Base-by-base conservation (phyloP, 2,329 filamentous ascomycete genomes). In the Fusarium nurragi region DNA sequence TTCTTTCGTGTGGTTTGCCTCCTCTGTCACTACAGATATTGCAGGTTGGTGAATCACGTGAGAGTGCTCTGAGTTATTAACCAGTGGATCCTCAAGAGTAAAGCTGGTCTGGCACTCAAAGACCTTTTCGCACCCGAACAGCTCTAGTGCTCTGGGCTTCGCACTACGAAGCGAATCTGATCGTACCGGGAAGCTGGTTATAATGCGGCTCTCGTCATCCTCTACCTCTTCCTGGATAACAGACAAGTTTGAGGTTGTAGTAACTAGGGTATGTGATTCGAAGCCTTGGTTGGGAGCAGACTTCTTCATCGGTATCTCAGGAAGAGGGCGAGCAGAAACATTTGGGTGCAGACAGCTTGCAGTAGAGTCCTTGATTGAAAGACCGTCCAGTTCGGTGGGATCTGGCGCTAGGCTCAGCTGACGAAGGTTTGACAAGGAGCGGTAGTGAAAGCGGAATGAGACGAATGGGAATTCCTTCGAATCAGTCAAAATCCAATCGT, bases 381-480 rank as follows among this genome's bases (percentile, higher is more conserved):
- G 16, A 10, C 25, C 30, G 2, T 50, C 36, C 22, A 44, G 36
- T 30, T 45, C 45, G 3, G 21, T 19, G 13, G 28, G 41, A 13
- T 55, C 40, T n/a, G 81, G 78, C 23, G 84, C 78, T 6, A 88
- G 73, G 50, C 82, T 83, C 11, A 86, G 76, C 28, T 78, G 73
- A 9, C 76, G 69, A 12, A 88, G 78, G 51, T 79, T 80, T 11
- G 78, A 75, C 80, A 79, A 82, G 8, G 82, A 84, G 26, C 85
- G 80, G 63, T 88, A 88, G 58, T 88, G 83, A 60, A 87, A 85
- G 23, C 78, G 78, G 59, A 87, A 88, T 0, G 79, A 80, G 6
- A 80, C 81, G 61, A 81, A 87, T 1, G 86, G 86, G 3, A 72
- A 76, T 39, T 86, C 80, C 51, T 78, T 83, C 0, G 83, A 72